phyloP scores from a whole-genome alignment of 768 basidiomycete genomes.

The Tricholoma bakamatsutake region DNA sequence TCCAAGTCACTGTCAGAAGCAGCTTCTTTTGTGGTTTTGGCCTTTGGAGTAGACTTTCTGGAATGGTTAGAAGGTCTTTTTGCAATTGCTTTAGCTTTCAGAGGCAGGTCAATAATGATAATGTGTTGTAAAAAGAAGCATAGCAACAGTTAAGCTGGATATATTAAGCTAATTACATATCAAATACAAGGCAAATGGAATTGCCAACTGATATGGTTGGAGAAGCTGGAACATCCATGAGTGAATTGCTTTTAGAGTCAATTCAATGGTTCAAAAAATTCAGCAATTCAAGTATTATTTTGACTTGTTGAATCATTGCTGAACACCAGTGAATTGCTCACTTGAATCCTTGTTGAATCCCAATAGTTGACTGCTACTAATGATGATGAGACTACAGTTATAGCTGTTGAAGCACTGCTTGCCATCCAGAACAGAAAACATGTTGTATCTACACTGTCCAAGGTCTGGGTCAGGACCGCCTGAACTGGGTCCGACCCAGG shows the following conservation, averaged over 20 bases:
- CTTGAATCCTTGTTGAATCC: not conserved
- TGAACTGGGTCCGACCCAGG: no score
- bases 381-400: no score
- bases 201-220: no score
- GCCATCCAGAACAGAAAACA: no score
- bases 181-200: not conserved
- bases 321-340: no score
- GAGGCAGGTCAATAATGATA: not conserved
- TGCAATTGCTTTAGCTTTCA: not conserved
- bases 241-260: not conserved
- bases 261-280: not conserved
- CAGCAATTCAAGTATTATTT: not conserved
- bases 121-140: not conserved
- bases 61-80: not conserved
- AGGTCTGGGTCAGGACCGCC: no score
- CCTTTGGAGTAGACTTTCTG: not conserved
- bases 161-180: not conserved
- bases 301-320: not conserved
- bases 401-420: no score
- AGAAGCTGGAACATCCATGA: not conserved
- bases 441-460: no score
- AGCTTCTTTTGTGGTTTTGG: not conserved
- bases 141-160: not conserved
- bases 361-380: not conserved
- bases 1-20: not conserved